A percentile compares a stretch with the other conserved stretches of the same genome.
These are phyloP conservation scores for Penicillium sp. DNA, from an alignment of 2,329 filamentous ascomycete genomes.

Conservation along the genomic window DNA sequence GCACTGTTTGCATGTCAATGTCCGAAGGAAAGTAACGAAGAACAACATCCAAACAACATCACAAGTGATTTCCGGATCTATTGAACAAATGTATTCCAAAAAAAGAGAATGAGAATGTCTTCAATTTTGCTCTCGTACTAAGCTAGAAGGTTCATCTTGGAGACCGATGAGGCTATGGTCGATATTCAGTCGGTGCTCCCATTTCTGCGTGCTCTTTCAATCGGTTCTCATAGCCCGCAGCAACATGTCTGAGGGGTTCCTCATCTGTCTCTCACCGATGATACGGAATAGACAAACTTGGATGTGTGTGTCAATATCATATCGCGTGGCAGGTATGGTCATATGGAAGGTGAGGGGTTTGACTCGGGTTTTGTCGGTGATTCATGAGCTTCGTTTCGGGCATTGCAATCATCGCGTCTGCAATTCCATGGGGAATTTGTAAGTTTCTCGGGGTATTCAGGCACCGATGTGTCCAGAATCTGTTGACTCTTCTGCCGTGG, in stretches of 20 bases:
- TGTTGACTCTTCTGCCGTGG: conserved; percentile 38
- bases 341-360: neutral
- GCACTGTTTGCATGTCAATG: conserved; percentile 16
- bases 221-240: neutral
- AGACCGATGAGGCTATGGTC: neutral
- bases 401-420: neutral
- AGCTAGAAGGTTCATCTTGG: no score
- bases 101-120: neutral
- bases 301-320: no score
- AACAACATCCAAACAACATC: neutral
- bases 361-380: neutral
- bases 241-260: neutral
- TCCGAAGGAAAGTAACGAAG: no score
- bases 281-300: no score
- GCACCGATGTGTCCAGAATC: neutral
- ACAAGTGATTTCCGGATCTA: neutral
- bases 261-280: neutral
- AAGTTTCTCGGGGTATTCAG: neutral
- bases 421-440: neutral
- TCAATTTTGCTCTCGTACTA: neutral
- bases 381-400: neutral
- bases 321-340: neutral
- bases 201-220: neutral
- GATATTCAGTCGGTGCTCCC: neutral
- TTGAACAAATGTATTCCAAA: neutral